phyloP scores from a whole-genome alignment of 139 green algal genomes.

The Asterochloris erici region DNA sequence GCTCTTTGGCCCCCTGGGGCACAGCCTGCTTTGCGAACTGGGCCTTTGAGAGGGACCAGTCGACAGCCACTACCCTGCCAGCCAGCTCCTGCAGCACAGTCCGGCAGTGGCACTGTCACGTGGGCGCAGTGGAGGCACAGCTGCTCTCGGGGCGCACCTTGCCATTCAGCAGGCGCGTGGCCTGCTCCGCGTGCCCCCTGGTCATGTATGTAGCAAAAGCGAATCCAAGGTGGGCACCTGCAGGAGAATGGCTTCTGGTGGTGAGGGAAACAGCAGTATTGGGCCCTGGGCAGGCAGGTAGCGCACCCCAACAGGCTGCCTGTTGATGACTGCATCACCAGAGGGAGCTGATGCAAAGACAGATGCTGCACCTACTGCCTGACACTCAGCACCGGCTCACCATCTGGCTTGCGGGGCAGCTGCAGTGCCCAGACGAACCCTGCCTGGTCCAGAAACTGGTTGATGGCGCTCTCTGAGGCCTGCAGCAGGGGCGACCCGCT shows the following conservation, averaged over 20 bases:
- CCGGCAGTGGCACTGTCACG: not conserved
- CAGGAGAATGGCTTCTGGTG: not conserved
- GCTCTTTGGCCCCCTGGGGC: not conserved
- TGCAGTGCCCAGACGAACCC: slow-evolving; percentile 80
- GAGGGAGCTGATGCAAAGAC: too few species aligned
- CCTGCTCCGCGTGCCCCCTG: slow-evolving; percentile 63
- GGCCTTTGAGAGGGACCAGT: slow-evolving; percentile 87
- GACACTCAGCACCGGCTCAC: not conserved
- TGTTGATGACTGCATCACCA: too few species aligned
- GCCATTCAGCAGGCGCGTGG: slow-evolving; percentile 77
- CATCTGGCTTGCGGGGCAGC: slow-evolving; percentile 54
- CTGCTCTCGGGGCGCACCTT: slow-evolving; percentile 32
- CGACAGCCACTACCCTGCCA: slow-evolving; percentile 73
- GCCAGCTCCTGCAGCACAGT: slow-evolving; percentile 43
- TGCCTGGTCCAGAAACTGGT: slow-evolving; percentile 27
- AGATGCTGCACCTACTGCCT: too few species aligned
- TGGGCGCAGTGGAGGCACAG: not conserved
- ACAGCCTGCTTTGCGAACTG: slow-evolving; percentile 44
- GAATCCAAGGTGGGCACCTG: slow-evolving; percentile 73
- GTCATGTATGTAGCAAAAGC: slow-evolving; percentile 86
- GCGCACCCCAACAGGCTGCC: too few species aligned
- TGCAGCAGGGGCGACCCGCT: slow-evolving; percentile 15
- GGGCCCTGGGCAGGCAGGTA: too few species aligned
- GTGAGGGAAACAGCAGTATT: too few species aligned
- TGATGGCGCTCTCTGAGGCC: slow-evolving; percentile 54